Conservation (phyloP, 2,329 filamentous ascomycete genomes). For the Paecilomyces dactylethromorphus region DNA sequence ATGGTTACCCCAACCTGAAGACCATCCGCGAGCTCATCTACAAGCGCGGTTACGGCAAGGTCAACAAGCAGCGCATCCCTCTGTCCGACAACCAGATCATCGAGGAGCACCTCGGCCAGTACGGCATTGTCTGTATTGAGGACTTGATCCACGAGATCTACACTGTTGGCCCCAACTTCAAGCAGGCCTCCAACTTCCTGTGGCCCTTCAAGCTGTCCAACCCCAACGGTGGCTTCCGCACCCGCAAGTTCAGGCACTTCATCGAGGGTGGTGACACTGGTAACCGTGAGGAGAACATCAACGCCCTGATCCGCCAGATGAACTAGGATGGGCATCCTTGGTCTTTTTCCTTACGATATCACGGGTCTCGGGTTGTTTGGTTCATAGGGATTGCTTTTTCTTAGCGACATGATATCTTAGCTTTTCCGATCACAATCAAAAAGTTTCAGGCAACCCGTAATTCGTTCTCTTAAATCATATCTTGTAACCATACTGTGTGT, state of each 20-base stretch:
- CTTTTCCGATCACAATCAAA: slow-evolving; percentile 20
- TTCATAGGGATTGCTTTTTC: slow-evolving; percentile 23
- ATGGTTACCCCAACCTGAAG: slow-evolving; percentile 99
- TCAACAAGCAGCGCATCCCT: slow-evolving; percentile 94
- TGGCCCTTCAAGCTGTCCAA: slow-evolving; percentile 99
- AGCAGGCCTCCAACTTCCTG: slow-evolving; percentile 98
- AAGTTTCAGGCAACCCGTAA: slow-evolving; percentile 29
- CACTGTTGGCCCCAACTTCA: slow-evolving; percentile 99
- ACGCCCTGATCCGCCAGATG: slow-evolving; percentile 93
- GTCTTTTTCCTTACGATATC: slow-evolving; percentile 11
- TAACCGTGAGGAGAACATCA: slow-evolving; percentile 98
- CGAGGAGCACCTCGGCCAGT: slow-evolving; percentile 94
- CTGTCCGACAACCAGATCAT: slow-evolving; percentile 98
- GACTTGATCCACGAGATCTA: slow-evolving; percentile 99
- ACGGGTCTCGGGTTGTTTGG: slow-evolving; percentile 25
- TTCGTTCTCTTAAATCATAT: slow-evolving; percentile 6
- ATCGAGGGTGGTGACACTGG: slow-evolving; percentile 97
- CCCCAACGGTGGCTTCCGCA: slow-evolving; percentile 92
- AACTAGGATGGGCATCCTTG: slow-evolving; percentile 58
- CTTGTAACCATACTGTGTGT: not conserved
- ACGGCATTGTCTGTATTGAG: slow-evolving; percentile 98
- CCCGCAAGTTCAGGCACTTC: slow-evolving; percentile 98
- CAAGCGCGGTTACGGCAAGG: slow-evolving; percentile 99
- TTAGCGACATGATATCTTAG: slow-evolving; percentile 26
- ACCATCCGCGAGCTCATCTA: slow-evolving; percentile 98